phyloP scores from a whole-genome alignment of 768 basidiomycete genomes.

The Boletus pseudopeckii region DNA sequence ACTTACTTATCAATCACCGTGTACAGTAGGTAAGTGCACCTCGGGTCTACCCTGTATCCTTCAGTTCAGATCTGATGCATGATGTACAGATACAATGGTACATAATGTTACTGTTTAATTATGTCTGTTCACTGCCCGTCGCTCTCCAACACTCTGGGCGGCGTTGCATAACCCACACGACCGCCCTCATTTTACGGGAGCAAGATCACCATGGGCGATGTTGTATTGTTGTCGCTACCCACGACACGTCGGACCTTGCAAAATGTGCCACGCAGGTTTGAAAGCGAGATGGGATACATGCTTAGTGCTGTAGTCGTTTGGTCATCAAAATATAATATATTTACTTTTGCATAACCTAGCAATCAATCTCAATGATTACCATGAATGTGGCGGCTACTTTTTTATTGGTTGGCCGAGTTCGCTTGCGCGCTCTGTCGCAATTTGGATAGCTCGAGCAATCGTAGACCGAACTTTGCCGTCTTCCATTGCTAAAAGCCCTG shows the following conservation, averaged over 20 bases:
- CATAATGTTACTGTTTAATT: background rate
- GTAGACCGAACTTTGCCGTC: slow-evolving; percentile 92
- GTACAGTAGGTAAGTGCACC: slow-evolving; percentile 18
- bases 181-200: slow-evolving; percentile 97
- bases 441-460: slow-evolving; percentile 91
- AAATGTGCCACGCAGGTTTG: slow-evolving; percentile 27
- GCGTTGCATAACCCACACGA: slow-evolving; percentile 65
- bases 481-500: slow-evolving; percentile 91
- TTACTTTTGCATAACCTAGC: background rate
- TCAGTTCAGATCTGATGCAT: background rate
- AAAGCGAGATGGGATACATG: slow-evolving; percentile 36
- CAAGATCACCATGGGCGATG: slow-evolving; percentile 46
- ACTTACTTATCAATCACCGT: background rate
- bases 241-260: slow-evolving; percentile 33
- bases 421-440: slow-evolving; percentile 86
- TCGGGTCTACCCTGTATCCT: background rate
- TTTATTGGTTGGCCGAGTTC: slow-evolving; percentile 73
- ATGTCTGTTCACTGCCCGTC: slow-evolving; percentile 1
- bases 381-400: slow-evolving; percentile 32
- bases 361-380: background rate
- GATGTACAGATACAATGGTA: slow-evolving; percentile 9
- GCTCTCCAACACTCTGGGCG: slow-evolving; percentile 99
- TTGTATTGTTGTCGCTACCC: slow-evolving; percentile 31
- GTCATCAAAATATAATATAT: background rate
- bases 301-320: background rate